Base-by-base conservation (phyloP, 768 basidiomycete species). In the Russula vinacea region DNA sequence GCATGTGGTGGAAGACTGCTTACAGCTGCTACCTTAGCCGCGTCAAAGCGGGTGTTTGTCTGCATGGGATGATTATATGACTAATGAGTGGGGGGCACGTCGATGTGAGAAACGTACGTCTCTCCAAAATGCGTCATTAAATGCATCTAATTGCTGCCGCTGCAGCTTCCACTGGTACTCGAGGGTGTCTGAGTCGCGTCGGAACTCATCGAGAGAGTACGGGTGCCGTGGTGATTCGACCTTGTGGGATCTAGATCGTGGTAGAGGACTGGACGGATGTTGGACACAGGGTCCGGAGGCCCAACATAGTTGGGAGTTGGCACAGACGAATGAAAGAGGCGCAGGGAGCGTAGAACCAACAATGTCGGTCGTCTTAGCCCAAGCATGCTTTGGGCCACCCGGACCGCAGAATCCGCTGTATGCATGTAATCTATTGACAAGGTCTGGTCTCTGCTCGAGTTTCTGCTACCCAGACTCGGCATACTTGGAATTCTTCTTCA, bases 21-120 rank as follows among this genome's bases (percentile, higher is more conserved):
- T 14, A 91, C 77, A 24, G 84, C 76, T 11, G 83, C 79, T 26
- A 80, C 74, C 74, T 87, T 89, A 39, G 84, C 89, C 10, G 81
- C 78, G 71, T 90, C 84, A 71, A 92, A 93, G n/a, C 91, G 86
- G 11, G 80, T 78, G 72, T 94, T 94, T 72, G 83, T 89, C 92
- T 94, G 69, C n/a, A 64, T 50, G 39, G 40, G 47, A 16, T 42
- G 17, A n/a, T 33, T 19, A 10, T 44, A 17, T 52, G 26, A 26
- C 19, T 3, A 5, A 22, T 51, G 50, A n/a, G 37, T 24, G 26
- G 7, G n/a, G 6, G 33, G 29, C 40, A 44, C 26, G 33, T 11
- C 2, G 42, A 14, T 7, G 42, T 1, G 49, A 42, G 49, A 14
- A n/a, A 80, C 89, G 68, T 71, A 92, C 92, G 59, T 92, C 86